Base-by-base conservation (phyloP, 768 basidiomycete genomes). In the Pholiota molesta region DNA sequence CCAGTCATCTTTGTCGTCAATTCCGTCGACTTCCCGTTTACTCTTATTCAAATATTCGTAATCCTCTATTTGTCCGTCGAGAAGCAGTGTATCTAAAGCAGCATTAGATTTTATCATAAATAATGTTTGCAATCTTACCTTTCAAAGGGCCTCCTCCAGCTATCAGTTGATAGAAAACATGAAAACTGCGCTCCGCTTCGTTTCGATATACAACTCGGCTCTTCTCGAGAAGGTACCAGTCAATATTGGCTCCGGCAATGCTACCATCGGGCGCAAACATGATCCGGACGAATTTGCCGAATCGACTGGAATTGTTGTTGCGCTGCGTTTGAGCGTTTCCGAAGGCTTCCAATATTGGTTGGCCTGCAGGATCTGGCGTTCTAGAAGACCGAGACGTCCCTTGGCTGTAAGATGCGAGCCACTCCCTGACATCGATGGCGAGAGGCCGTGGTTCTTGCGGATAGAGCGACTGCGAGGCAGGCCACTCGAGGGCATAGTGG, bases 141-240 rank as follows among this genome's bases (percentile, higher is more conserved):
- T 87, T 90, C 64, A 98, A 72, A 37, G 77, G 72, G 2, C 86
- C 83, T 16, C 83, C 86, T n/a, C 92, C 91, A 31, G 88, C 87
- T 70, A 99, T 80, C 29, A 99, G 70, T 76, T 98, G 95, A 74
- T 99, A 99, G 75, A 99, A 99, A 2, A 99, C 93, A 73, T 99
- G 97, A 71, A 99, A 99, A 71, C 86, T 91, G 35, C 97, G 82
- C 76, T 99, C 97, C 0, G 91, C 92, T 61, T 90, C 88, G 64
- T 87, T 93, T 57, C 97, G 80, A 42, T 87, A 86, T 8, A 97
- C 94, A 2, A 99, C 97, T 65, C 97, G 79, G 70, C 94, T 96
- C 82, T 99, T 99, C 80, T 99, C 97, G 60, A 99, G 78, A 31
- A 99, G 80, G 73, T 99, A 99, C 97, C 97, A 99, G 73, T 99